These are phyloP conservation scores for Penicillium sp. DNA, from an alignment of 2,329 filamentous ascomycete species.

Conservation along the genomic window DNA sequence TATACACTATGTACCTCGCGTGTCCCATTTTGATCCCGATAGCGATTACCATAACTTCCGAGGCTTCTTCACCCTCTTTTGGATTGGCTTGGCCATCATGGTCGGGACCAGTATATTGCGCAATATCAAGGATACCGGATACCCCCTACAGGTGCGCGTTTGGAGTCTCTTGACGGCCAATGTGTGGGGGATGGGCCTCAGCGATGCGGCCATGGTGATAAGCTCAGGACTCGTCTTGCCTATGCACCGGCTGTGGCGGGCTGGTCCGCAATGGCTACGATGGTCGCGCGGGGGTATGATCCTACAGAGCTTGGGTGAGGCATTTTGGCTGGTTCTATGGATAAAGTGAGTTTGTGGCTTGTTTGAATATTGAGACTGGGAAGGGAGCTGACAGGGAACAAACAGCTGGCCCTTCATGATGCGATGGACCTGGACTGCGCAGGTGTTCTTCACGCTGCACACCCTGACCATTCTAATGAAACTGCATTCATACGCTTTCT, in stretches of 20 bases:
- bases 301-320: slow-evolving; percentile 79
- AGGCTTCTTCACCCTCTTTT: slow-evolving; percentile 97
- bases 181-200: slow-evolving; percentile 78
- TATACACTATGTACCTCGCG: slow-evolving; percentile 82
- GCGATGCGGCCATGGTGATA: slow-evolving; percentile 80
- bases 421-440: slow-evolving; percentile 94
- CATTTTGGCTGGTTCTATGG: slow-evolving; percentile 77
- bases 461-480: slow-evolving; percentile 95
- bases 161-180: slow-evolving; percentile 87
- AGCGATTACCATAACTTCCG: slow-evolving; percentile 93
- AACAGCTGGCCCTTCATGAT: slow-evolving; percentile 72
- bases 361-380: not conserved
- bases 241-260: slow-evolving; percentile 66
- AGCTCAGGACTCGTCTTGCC: slow-evolving; percentile 70
- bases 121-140: slow-evolving; percentile 91
- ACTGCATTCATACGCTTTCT: slow-evolving; percentile 98
- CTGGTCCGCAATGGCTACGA: slow-evolving; percentile 55
- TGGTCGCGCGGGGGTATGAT: slow-evolving; percentile 78
- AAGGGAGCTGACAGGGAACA: slow-evolving; percentile 19
- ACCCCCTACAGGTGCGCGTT: slow-evolving; percentile 78
- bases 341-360: slow-evolving; percentile 52
- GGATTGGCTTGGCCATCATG: slow-evolving; percentile 96
- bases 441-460: slow-evolving; percentile 91
- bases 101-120: slow-evolving; percentile 89
- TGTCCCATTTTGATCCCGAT: slow-evolving; percentile 91